phyloP scores from a whole-genome alignment of 768 basidiomycete genomes.

The Lyophyllum atratum region DNA sequence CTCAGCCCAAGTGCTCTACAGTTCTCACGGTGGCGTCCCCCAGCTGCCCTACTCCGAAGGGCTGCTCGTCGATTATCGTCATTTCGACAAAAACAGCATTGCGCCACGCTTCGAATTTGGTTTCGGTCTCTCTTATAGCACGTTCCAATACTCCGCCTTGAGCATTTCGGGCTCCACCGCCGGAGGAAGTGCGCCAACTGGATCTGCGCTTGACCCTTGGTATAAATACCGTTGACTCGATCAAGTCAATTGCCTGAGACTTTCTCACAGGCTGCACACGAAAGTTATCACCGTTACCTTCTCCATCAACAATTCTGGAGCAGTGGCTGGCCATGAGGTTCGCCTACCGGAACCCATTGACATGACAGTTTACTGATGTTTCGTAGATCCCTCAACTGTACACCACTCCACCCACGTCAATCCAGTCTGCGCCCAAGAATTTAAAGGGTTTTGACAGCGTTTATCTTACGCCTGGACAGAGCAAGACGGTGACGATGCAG shows the following conservation, averaged over 20 bases:
- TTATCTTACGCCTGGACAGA: slow-evolving; percentile 44
- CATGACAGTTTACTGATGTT: not conserved
- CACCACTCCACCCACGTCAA: slow-evolving; percentile 47
- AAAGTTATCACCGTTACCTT: slow-evolving; percentile 55
- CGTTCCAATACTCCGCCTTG: slow-evolving; percentile 51
- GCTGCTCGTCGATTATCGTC: slow-evolving; percentile 58
- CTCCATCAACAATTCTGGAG: slow-evolving; percentile 53
- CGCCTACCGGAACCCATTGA: not conserved
- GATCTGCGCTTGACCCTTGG: slow-evolving; percentile 56
- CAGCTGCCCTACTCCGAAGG: slow-evolving; percentile 63
- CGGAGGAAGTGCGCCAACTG: slow-evolving; percentile 44
- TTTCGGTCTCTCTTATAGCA: slow-evolving; percentile 59
- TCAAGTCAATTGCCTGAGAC: not conserved
- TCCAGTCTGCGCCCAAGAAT: slow-evolving; percentile 48
- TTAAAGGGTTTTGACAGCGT: slow-evolving; percentile 61
- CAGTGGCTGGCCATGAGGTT: slow-evolving; percentile 56
- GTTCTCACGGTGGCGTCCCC: slow-evolving; percentile 34
- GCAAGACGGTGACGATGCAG: slow-evolving; percentile 45
- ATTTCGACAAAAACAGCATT: slow-evolving; percentile 51
- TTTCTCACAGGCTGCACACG: slow-evolving; percentile 44
- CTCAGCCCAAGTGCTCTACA: slow-evolving; percentile 47
- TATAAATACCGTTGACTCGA: slow-evolving; percentile 16
- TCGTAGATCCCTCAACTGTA: slow-evolving; percentile 58
- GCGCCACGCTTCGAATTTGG: slow-evolving; percentile 52
- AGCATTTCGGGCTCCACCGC: slow-evolving; percentile 41